phyloP scores from a whole-genome alignment of 441 rosid genomes.

The Aleurites moluccanus region DNA sequence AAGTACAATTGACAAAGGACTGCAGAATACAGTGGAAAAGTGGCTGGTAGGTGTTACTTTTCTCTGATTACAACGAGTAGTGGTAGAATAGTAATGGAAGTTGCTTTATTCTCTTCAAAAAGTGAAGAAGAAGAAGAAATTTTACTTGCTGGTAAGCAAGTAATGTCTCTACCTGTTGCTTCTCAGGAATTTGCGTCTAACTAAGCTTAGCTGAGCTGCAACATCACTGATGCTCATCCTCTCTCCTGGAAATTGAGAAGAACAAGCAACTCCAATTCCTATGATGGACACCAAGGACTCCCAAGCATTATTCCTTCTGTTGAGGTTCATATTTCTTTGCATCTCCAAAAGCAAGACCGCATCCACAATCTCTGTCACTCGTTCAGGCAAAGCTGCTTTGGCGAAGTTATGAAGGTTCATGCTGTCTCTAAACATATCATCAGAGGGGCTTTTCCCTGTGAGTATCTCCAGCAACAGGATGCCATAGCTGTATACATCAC shows the following conservation, averaged over 20 bases:
- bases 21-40: no score
- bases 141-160: no score
- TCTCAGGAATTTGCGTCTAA: neutral
- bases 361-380: neutral
- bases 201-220: neutral
- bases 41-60: no score
- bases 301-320: neutral
- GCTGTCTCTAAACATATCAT: constrained; percentile 24
- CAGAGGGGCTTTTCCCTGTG: constrained; percentile 22
- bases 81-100: no score
- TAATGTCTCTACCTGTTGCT: no score
- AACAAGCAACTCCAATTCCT: constrained; percentile 19
- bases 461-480: constrained; percentile 30
- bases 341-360: neutral
- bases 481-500: constrained; percentile 34
- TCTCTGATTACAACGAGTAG: no score
- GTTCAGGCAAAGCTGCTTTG: neutral
- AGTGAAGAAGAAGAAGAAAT: no score
- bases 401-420: constrained; percentile 19
- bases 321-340: neutral
- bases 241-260: constrained; percentile 13
- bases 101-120: no score
- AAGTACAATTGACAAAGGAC: no score
- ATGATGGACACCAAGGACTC: constrained; percentile 6
- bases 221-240: constrained; percentile 19